Evolutionary conservation across 75 land plant species (phyloP), one percentile per base, ranked within the genome.

Genomic region (Chamaecyparis obtusa): DNA sequence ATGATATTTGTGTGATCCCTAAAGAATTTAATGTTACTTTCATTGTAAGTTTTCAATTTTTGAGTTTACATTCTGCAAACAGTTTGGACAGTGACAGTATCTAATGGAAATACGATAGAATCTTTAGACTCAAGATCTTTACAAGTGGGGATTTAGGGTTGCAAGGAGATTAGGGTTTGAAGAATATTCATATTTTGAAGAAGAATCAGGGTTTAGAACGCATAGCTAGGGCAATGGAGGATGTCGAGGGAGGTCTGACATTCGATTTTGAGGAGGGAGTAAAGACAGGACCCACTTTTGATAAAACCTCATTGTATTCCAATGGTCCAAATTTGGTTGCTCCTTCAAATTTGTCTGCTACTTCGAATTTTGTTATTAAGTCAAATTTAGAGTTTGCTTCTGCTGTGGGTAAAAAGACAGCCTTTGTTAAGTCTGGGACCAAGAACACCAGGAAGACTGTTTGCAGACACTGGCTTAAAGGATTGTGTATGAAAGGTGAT

Each of bases 211-310:
- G 16, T 54, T 14, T 54, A 54, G 13, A 54, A 54, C 5, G 36
- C 16, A 35, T 6, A 16, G 17, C 16, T 35, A 37, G 1, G 43
- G 36, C 19, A 15, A 97, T 95, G 99, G 99, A 97, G 83, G 99
- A 98, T 84, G 85, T 91, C 32, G 98, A 98, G 27, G 98, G 97
- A 35, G 96, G 84, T 43, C 92, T 98, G 46, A 95, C 92, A 93
- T 98, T 98, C 90, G 99, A 98, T 83, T 98, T 98, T 88, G 99
- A 98, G 90, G 99, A 96, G 48, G 96, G 94, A 27, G 91, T 98
- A 81, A 98, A 96, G 33, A 90, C 87, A 9, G 93, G 83, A 16
- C 87, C 89, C 60, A 80, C 86, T 30, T n/a, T 75, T 56, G 69
- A 51, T 32, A 51, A 71, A 41, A 13, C 48, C 3, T 49, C 24